Percentiles rank a stretch among this genome's conserved stretches.
phyloP scores from a whole-genome alignment of 1,284 basidiomycete species.

The Rhodotorula sp. region DNA sequence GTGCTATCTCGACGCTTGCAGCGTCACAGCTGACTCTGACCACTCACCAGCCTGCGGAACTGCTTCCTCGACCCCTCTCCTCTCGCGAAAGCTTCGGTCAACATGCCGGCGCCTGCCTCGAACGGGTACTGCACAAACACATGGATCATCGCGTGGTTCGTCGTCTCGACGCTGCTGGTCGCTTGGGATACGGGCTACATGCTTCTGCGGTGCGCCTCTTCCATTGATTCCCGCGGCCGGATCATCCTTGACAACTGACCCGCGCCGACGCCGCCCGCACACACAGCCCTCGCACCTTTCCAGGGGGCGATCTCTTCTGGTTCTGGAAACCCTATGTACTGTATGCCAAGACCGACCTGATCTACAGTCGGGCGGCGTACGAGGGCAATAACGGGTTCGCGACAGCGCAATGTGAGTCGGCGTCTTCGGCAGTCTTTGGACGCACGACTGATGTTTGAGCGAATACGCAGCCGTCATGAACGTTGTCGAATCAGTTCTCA shows the following conservation, averaged over 20 bases:
- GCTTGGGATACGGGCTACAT: conserved; percentile 45
- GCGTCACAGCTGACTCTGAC: too few species aligned
- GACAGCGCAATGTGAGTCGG: conserved; percentile 60
- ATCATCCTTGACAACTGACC: conserved; percentile 54
- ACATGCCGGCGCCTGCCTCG: not conserved
- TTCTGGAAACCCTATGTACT: conserved; percentile 63
- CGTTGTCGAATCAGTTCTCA: conserved; percentile 72
- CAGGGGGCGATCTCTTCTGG: conserved; percentile 82
- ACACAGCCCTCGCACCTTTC: conserved; percentile 9
- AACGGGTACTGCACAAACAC: not conserved
- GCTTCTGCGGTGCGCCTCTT: conserved; percentile 16
- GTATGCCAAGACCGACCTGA: conserved; percentile 70
- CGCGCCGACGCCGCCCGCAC: conserved; percentile 54
- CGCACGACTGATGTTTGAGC: conserved; percentile 54
- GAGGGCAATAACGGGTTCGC: conserved; percentile 73
- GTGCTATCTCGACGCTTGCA: too few species aligned
- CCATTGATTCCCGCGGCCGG: too few species aligned
- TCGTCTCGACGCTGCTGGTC: conserved; percentile 58
- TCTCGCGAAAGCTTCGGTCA: not conserved
- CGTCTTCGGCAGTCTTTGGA: too few species aligned
- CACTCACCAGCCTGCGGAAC: too few species aligned
- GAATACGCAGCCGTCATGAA: conserved; percentile 63
- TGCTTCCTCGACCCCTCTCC: too few species aligned
- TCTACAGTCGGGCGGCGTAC: conserved; percentile 69
- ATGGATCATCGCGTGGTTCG: conserved; percentile 59